phyloP scores from a whole-genome alignment of 805 yeast genomes.

The Saturnispora hagleri region DNA sequence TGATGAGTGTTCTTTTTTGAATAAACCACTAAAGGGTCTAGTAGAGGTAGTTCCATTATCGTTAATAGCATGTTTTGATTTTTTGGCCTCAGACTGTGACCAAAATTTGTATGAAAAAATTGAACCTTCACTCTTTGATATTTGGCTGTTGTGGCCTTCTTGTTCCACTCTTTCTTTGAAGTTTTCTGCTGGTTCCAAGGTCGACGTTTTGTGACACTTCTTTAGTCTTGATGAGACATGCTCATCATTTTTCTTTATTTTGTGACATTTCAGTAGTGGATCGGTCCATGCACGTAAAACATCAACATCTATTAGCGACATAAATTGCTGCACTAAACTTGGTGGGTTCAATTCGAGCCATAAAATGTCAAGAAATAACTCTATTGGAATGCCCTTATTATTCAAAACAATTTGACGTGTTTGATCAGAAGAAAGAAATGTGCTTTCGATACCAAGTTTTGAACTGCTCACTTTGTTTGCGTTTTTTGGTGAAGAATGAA shows the following conservation, averaged over 20 bases:
- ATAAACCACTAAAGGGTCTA: not conserved
- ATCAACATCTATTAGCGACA: constrained; percentile 6
- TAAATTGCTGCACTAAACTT: not conserved
- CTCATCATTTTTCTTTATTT: not conserved
- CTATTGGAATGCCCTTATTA: not conserved
- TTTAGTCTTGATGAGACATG: not conserved
- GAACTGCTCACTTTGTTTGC: not conserved
- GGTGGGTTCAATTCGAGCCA: not conserved
- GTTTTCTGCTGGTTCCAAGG: not conserved
- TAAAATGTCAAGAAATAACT: constrained; percentile 5
- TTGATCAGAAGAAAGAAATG: not conserved
- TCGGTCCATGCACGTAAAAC: constrained; percentile 9
- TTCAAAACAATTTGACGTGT: not conserved
- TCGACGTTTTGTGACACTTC: not conserved
- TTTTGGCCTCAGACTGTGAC: not conserved
- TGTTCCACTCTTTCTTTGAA: not conserved
- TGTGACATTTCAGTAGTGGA: not conserved
- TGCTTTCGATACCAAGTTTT: not conserved
- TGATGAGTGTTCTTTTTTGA: not conserved
- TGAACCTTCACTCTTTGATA: not conserved
- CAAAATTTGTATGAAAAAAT: not conserved
- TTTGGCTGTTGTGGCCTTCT: not conserved
- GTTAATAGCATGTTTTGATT: not conserved
- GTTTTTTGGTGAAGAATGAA: not conserved
- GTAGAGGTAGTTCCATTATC: not conserved